These are phyloP conservation scores for Geranium rotundifolium DNA, from an alignment of 345 rosid species.

Conservation along the genomic window DNA sequence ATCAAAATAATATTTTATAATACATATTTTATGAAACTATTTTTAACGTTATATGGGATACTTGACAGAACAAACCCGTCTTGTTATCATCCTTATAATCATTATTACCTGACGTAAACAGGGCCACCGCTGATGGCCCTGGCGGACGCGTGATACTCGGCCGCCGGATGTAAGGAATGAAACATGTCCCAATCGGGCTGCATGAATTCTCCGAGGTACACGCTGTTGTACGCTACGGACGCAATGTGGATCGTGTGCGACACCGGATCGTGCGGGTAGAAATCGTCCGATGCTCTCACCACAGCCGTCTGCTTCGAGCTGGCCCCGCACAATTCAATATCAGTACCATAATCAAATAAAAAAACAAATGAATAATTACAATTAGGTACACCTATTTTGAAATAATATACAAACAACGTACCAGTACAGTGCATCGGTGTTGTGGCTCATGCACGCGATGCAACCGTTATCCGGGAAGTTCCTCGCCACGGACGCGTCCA, in stretches of 20 bases:
- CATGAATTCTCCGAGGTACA: slow-evolving; percentile 88
- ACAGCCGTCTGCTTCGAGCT: slow-evolving; percentile 94
- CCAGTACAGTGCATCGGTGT: slow-evolving; percentile 93
- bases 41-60: too few relatives aligned
- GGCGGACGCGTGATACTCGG: slow-evolving; percentile 90
- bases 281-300: slow-evolving; percentile 90
- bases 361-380: neutral
- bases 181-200: slow-evolving; percentile 98
- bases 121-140: slow-evolving; percentile 94
- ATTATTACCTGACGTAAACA: slow-evolving; percentile 60
- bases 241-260: slow-evolving; percentile 93
- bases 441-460: slow-evolving; percentile 97
- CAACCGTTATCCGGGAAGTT: slow-evolving; percentile 82
- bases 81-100: too few relatives aligned
- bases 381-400: neutral
- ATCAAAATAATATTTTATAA: too few relatives aligned
- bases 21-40: too few relatives aligned
- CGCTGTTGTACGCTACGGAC: slow-evolving; percentile 74
- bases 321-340: slow-evolving; percentile 9
- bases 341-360: neutral
- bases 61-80: neutral
- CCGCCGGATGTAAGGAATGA: slow-evolving; percentile 82
- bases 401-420: slow-evolving; percentile 11
- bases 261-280: slow-evolving; percentile 78
- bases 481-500: slow-evolving; percentile 67